Conservation (phyloP, 192 early-diverging fungal genomes). For the Dissophora ornata region DNA sequence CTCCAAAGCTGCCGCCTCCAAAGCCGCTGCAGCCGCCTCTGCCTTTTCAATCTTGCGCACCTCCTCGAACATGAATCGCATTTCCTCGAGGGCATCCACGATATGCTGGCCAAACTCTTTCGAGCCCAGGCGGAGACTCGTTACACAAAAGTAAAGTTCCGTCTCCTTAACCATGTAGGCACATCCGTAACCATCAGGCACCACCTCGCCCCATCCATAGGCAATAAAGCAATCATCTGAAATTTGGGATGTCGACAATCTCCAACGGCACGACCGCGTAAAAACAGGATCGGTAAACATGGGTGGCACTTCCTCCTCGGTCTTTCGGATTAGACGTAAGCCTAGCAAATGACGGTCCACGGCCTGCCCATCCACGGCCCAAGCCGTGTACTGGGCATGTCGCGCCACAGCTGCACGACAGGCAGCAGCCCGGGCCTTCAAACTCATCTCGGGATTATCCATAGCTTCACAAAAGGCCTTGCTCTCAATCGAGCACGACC, state of each 20-base stretch:
- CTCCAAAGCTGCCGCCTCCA: conserved; percentile 28
- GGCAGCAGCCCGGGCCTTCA: conserved; percentile 57
- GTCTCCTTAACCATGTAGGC: conserved; percentile 80
- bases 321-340: conserved; percentile 66
- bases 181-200: conserved; percentile 86
- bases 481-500: conserved; percentile 78
- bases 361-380: conserved; percentile 79
- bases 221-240: conserved; percentile 55
- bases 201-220: conserved; percentile 82
- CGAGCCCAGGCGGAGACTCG: conserved; percentile 43
- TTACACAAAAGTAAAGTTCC: conserved; percentile 80
- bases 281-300: conserved; percentile 75
- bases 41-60: conserved; percentile 53
- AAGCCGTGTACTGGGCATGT: conserved; percentile 76
- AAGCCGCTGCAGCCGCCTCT: conserved; percentile 36
- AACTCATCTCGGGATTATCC: conserved; percentile 57
- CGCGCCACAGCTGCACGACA: conserved; percentile 71
- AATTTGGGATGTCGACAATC: conserved; percentile 72
- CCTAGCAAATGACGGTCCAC: conserved; percentile 91
- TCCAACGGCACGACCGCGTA: conserved; percentile 74
- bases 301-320: conserved; percentile 41
- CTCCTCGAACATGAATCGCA: conserved; percentile 69
- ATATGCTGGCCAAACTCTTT: conserved; percentile 64
- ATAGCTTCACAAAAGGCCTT: conserved; percentile 78
- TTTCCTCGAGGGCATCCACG: conserved; percentile 70